Conservation (phyloP, 2,329 filamentous ascomycete species). For the Venturia carpophila region DNA sequence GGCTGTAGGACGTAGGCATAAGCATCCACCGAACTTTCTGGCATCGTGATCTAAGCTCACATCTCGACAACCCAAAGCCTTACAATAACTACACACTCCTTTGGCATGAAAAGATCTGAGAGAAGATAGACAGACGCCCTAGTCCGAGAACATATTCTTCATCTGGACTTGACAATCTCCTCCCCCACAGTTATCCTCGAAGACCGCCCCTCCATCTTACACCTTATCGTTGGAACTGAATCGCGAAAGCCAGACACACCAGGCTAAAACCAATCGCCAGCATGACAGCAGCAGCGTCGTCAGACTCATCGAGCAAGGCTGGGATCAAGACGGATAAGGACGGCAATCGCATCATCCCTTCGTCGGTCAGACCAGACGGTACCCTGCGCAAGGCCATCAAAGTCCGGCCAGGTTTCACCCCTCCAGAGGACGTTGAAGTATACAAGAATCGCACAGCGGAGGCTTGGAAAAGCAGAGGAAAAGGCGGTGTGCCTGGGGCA, state of each 20-base stretch:
- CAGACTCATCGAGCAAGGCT: conserved; percentile 31
- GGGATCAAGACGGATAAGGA: conserved; percentile 62
- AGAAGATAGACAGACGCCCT: not conserved
- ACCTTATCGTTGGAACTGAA: not conserved
- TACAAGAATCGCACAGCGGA: conserved; percentile 92
- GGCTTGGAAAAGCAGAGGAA: conserved; percentile 69
- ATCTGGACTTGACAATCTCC: not conserved
- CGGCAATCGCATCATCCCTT: conserved; percentile 82
- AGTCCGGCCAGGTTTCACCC: conserved; percentile 85
- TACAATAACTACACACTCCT: not conserved
- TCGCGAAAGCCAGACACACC: not conserved
- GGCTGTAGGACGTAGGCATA: not conserved
- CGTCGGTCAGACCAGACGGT: conserved; percentile 79
- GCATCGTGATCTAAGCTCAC: not conserved
- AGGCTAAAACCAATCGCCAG: conserved; percentile 17
- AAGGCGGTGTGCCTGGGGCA: conserved; percentile 66
- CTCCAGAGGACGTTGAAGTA: conserved; percentile 89
- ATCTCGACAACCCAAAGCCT: not conserved
- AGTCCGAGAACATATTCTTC: not conserved
- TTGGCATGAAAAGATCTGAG: not conserved
- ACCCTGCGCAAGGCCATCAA: conserved; percentile 90
- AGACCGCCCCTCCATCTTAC: not conserved
- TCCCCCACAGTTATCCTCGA: not conserved
- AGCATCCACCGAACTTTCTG: not conserved
- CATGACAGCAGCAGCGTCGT: not conserved